Evolutionary conservation across 2,329 filamentous ascomycete genomes (phyloP), one percentile per base, ranked within the genome.

Genomic region (Arthroderma uncinatum): DNA sequence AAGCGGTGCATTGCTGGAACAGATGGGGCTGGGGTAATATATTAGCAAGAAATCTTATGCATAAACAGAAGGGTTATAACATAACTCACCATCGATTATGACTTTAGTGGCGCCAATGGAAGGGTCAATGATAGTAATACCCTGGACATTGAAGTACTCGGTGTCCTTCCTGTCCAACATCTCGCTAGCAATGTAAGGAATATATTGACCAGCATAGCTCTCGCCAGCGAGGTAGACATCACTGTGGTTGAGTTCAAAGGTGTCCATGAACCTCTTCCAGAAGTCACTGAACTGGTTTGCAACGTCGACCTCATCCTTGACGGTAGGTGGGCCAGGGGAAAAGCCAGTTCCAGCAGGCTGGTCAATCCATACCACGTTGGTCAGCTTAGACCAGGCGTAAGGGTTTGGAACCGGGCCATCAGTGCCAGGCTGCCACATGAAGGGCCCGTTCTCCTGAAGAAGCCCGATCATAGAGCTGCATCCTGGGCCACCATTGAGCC

Each of bases 311-410:
- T 89, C 83, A 63, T 79, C 80, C 3, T 76, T 82, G 8, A 85
- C 85, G 0, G 79, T 86, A 2, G 82, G 75, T 0, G 72, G 79
- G 10, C 86, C 86, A 30, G 80, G 78, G 0, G 82, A 80, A 67
- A 86, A 90, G 14, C 87, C 87, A 0, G 85, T 86, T 25, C 78
- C 78, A 2, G 79, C 74, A 0, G 73, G 73, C 65, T 87, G 84
- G 63, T 88, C 86, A 7, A 87, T 78, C 80, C 83, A 93, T 48
- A 93, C 74, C 64, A 91, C 80, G 68, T 90, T 89, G 53, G 86
- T 86, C 30, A 91, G 71, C 54, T 85, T 85, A 58, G 81, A 81
- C 86, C 86, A 91, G n/a, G 80, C 79, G 73, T 85, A 90, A 0
- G 80, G 77, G 65, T 90, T 90, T 44, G 74, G 71, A 0, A 82